Base-by-base conservation (phyloP, 1,139 yeast species). In the Pichia sp. region DNA sequence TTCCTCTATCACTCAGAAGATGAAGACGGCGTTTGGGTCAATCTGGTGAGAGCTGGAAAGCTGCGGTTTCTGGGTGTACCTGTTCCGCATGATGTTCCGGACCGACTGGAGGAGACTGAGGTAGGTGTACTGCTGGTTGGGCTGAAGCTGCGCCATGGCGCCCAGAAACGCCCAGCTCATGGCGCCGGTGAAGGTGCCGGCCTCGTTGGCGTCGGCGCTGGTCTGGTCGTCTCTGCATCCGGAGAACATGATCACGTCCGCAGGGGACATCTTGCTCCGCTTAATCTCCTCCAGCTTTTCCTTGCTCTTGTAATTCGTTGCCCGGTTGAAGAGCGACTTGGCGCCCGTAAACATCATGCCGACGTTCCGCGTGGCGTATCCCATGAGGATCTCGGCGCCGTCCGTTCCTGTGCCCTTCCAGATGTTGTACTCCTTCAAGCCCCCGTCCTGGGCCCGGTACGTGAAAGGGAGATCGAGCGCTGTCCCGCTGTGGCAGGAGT, bases 401-500 rank as follows among this genome's bases (percentile, higher is more conserved):
- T 88, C 95, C 53, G 76, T 73, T 13, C 96, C 95, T 5, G 92
- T 89, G 62, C 90, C 96, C 68, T 90, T 87, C 75, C 85, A 82
- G 63, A 90, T 73, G 70, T 85, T 90, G 45, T 96, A 96, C 70
- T 90, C 96, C 73, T 92, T 92, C 53, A 92, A 75, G 5, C 89
- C 84, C 54, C 98, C 98, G 58, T 69, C 71, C 67, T 89, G 88
- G 13, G 98, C 93, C 16, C 95, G 84, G 71, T 92, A 92, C 51
- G 85, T 82, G 66, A 84, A 92, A 1, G 98, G 98, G 61, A 92
- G 74, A 70, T 92, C 98, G 65, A 92, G 73, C 0, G 84, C 95
- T 4, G 97, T 85, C 32, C 97, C 98, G 1, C 96, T 88, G 68
- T 92, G 98, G 69, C 98, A 92, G 23, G 95, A 86, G 72, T 92